A percentile compares a stretch with the other conserved stretches of the same genome.
phyloP scores from a whole-genome alignment of 176 grass and related monocot genomes.

The Guadua angustifolia region DNA sequence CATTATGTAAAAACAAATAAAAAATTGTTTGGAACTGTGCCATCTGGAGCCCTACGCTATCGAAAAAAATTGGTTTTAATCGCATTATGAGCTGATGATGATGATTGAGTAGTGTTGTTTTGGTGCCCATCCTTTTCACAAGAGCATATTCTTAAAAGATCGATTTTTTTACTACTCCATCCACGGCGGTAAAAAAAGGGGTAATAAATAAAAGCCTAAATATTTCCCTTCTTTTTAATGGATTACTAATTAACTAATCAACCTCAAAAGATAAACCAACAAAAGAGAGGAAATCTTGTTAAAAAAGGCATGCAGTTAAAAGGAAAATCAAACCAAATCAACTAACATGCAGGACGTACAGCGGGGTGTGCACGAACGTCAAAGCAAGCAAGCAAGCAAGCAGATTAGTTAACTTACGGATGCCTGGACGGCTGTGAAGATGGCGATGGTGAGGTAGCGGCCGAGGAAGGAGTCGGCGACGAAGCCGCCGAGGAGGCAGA shows the following conservation, averaged over 20 bases:
- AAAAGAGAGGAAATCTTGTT: background rate
- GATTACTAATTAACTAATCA: background rate
- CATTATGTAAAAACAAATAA: no score
- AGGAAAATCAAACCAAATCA: background rate
- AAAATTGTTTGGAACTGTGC: background rate
- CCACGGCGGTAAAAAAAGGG: background rate
- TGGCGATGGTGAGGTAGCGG: constrained; percentile 87
- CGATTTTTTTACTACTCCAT: background rate
- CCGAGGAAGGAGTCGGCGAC: constrained; percentile 89
- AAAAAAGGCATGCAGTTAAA: background rate
- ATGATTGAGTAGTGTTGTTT: constrained; percentile 29
- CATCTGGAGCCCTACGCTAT: background rate
- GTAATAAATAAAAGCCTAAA: background rate
- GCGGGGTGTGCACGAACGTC: background rate
- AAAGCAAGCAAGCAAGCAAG: background rate
- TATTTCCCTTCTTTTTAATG: background rate
- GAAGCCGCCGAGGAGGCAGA: constrained; percentile 94
- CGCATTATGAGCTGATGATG: background rate
- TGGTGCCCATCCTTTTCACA: constrained; percentile 29
- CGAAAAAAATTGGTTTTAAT: no score
- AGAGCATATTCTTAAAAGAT: background rate
- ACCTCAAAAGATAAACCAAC: background rate
- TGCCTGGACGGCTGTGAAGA: constrained; percentile 85
- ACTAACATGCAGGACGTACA: background rate
- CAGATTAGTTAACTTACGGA: constrained; percentile 37